These are phyloP conservation scores for Candida coleopterorum DNA, from an alignment of 805 yeast species.

Conservation along the genomic window DNA sequence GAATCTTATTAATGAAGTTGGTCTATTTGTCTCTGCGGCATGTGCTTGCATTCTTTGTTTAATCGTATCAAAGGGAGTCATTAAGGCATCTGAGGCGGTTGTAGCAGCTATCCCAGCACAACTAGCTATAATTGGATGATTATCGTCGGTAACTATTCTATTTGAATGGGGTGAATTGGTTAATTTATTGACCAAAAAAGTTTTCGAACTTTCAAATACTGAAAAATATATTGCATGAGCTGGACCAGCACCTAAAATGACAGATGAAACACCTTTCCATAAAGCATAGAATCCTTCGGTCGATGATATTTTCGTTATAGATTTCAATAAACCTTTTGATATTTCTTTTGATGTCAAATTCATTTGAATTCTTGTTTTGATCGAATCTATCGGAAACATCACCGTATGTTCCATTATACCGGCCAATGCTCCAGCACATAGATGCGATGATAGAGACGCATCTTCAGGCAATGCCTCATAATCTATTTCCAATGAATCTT, in stretches of 20 bases:
- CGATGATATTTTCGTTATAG: slow-evolving; percentile 73
- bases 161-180: slow-evolving; percentile 30
- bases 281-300: slow-evolving; percentile 84
- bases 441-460: slow-evolving; percentile 77
- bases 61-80: slow-evolving; percentile 95
- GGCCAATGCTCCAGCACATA: slow-evolving; percentile 96
- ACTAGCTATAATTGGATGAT: slow-evolving; percentile 80
- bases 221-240: slow-evolving; percentile 96
- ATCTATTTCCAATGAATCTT: slow-evolving; percentile 57
- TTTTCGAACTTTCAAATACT: slow-evolving; percentile 82
- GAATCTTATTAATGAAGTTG: slow-evolving; percentile 23
- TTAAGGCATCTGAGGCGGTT: slow-evolving; percentile 86
- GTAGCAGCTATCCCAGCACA: slow-evolving; percentile 90
- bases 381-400: slow-evolving; percentile 95
- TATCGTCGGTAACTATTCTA: slow-evolving; percentile 51
- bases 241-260: slow-evolving; percentile 97
- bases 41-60: slow-evolving; percentile 88
- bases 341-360: slow-evolving; percentile 16
- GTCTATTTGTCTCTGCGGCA: slow-evolving; percentile 2
- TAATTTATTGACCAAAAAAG: slow-evolving; percentile 44
- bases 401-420: slow-evolving; percentile 98
- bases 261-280: slow-evolving; percentile 93
- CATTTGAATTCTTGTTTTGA: slow-evolving; percentile 92
- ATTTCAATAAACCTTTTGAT: slow-evolving; percentile 48
- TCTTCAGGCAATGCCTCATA: slow-evolving; percentile 89